phyloP scores from a whole-genome alignment of 495 filamentous ascomycete genomes.

The Aspergillus cristatus region DNA sequence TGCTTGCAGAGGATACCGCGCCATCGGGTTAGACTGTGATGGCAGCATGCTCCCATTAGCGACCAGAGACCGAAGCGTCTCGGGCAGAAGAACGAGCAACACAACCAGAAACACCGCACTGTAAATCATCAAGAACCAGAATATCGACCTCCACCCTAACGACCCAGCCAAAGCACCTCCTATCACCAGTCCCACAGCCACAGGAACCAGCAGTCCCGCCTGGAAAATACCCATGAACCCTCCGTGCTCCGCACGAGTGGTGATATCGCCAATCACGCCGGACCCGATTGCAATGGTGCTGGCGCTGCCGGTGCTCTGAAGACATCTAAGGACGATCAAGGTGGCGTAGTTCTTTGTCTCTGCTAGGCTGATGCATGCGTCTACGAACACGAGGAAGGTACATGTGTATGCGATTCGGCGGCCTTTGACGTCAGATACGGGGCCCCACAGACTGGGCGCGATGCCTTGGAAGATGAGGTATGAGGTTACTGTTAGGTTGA shows the following conservation, averaged over 20 bases:
- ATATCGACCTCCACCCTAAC: constrained; percentile 48
- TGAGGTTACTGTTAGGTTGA: constrained; percentile 43
- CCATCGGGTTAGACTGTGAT: constrained; percentile 10
- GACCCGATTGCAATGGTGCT: constrained; percentile 40
- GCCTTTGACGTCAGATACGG: constrained; percentile 39
- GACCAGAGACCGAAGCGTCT: constrained; percentile 45
- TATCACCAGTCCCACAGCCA: constrained; percentile 45
- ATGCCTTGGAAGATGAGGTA: constrained; percentile 46
- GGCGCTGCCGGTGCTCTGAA: constrained; percentile 34
- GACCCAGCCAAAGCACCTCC: constrained; percentile 43
- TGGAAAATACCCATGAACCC: constrained; percentile 21
- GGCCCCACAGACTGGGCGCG: constrained; percentile 43
- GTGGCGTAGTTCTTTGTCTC: constrained; percentile 29
- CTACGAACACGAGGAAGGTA: constrained; percentile 39
- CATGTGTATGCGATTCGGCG: constrained; percentile 37
- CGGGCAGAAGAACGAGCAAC: constrained; percentile 38
- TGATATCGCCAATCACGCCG: constrained; percentile 24
- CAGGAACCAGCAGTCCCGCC: constrained; percentile 15
- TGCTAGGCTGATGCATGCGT: constrained; percentile 41
- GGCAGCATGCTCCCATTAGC: constrained; percentile 36
- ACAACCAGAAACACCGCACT: constrained; percentile 33
- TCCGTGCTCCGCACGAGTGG: constrained; percentile 25
- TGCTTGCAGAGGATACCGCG: constrained; percentile 23
- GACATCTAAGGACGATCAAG: constrained; percentile 27
- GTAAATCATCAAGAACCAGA: constrained; percentile 48